Base-by-base conservation (phyloP, 1,284 basidiomycete genomes). In the Sanghuangporus weigelae region DNA sequence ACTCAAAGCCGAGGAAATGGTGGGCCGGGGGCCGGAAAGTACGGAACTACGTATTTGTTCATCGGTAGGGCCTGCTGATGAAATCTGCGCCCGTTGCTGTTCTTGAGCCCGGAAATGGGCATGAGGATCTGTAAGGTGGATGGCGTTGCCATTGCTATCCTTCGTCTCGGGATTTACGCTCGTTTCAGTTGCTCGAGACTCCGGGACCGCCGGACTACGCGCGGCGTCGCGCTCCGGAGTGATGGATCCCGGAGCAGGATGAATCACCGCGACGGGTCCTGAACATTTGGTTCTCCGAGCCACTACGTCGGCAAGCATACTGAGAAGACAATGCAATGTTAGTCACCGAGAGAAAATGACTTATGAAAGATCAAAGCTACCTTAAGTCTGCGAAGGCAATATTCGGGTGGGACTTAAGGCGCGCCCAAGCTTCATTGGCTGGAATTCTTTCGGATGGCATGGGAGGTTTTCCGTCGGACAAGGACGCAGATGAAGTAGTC, bases 331-430 rank as follows among this genome's bases (percentile, higher is more conserved):
- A n/a, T 16, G 38, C 21, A 59, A 11, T 36, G 39, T 58, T 19
- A 51, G 48, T 31, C 1, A 23, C 36, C 26, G 39, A 53, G 31
- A 35, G 38, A 6, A 35, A 21, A 38, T 19, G 38, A 31, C 16
- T 10, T 57, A 51, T 19, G 35, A 48, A 26, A 51, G 44, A 95
- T 79, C 0, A 31, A 50, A 31, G 26, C 26, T 54, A 63, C 62
- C 86, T 78, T 54, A 96, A 78, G 71, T 94, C 91, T 12, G 92
- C 84, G 72, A 93, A 95, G 50, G 85, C 83, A 59, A 90, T 86
- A 68, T 95, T 95, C 1, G 93, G 93, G 76, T 96, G 93, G 2
- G 88, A 87, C 76, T 95, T 95, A 68, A 96, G 79, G 67, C 88
- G 86, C 60, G 83, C 86, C 93, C 93, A 96, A 4, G 92, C 93